These are phyloP conservation scores for Funneliformis geosporum DNA, from an alignment of 192 early-diverging fungal genomes.

Conservation along the genomic window DNA sequence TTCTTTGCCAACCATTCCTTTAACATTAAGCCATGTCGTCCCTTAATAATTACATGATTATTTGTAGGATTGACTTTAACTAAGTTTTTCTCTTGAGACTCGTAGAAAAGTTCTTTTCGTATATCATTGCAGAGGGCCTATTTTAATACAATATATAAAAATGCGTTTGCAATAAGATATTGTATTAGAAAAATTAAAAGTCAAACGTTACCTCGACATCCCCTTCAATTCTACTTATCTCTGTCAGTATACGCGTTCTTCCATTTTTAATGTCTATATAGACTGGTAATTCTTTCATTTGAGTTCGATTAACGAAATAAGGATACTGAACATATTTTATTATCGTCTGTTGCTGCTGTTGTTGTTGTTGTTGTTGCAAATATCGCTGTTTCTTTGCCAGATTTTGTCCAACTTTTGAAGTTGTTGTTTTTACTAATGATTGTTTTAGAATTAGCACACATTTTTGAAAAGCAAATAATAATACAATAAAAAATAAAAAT, in stretches of 20 bases:
- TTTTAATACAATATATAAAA: constrained; percentile 31
- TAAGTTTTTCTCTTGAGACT: neutral
- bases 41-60: constrained; percentile 47
- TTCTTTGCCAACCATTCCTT: constrained; percentile 46
- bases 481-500: neutral
- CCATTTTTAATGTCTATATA: constrained; percentile 72
- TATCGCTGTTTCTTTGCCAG: neutral
- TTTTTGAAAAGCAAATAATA: too few relatives aligned
- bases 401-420: neutral
- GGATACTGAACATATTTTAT: constrained; percentile 33
- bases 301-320: constrained; percentile 69
- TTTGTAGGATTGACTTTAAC: constrained; percentile 12
- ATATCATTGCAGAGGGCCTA: constrained; percentile 24
- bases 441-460: too few relatives aligned
- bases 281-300: constrained; percentile 62
- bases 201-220: constrained; percentile 51
- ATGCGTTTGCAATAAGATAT: constrained; percentile 27
- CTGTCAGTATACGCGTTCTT: constrained; percentile 59
- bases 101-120: constrained; percentile 1
- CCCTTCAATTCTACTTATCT: constrained; percentile 73
- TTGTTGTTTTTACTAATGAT: neutral
- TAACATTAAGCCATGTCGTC: constrained; percentile 37
- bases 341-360: neutral
- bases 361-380: neutral
- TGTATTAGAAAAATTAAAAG: constrained; percentile 21